Conservation (phyloP, 2,329 filamentous ascomycete genomes). For the Trichoderma koningii region DNA sequence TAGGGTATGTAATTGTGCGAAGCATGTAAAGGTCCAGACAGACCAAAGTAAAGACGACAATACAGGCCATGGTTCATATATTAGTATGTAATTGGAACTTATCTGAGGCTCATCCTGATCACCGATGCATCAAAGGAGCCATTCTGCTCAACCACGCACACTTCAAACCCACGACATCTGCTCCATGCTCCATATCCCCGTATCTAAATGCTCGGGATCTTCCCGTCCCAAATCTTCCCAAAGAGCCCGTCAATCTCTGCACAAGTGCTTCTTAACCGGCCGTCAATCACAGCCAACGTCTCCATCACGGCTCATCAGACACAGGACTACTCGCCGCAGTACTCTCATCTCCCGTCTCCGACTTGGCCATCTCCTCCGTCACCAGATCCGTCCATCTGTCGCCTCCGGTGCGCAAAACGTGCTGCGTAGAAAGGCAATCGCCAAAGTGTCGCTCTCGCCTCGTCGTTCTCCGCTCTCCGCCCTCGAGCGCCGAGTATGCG, state of each 20-base stretch:
- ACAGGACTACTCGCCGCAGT: slow-evolving; percentile 21
- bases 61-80: too few relatives aligned
- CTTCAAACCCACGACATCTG: not conserved
- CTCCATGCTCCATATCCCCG: not conserved
- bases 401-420: slow-evolving; percentile 67
- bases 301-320: slow-evolving; percentile 19
- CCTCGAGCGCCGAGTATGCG: slow-evolving; percentile 75
- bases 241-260: not conserved
- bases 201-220: slow-evolving; percentile 9
- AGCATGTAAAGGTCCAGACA: too few relatives aligned
- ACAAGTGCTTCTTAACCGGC: not conserved
- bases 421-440: slow-evolving; percentile 57
- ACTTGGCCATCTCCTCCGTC: slow-evolving; percentile 30
- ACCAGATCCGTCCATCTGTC: slow-evolving; percentile 43
- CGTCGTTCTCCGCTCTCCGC: slow-evolving; percentile 66
- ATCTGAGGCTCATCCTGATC: too few relatives aligned
- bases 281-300: not conserved
- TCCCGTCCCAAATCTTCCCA: not conserved
- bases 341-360: slow-evolving; percentile 18
- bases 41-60: too few relatives aligned
- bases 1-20: too few relatives aligned
- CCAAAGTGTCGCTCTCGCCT: slow-evolving; percentile 74
- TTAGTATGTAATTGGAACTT: too few relatives aligned
- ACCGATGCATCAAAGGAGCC: not conserved
- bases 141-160: not conserved